Evolutionary conservation across 148 eudicot genomes (phyloP).

Genomic region (Rhododendron henanense): DNA sequence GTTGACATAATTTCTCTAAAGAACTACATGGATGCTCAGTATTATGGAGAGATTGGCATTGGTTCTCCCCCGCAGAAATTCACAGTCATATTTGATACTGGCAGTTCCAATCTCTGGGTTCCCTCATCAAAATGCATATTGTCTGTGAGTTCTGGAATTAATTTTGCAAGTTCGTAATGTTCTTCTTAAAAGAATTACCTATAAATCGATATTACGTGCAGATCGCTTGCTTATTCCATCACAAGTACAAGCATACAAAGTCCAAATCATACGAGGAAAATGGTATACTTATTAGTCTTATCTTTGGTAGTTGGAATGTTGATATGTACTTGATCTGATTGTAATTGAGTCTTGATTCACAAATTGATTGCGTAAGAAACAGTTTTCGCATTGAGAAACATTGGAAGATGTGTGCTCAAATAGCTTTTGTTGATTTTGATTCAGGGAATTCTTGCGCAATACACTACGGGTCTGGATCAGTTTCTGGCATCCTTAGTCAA

Average conservation of each 20-base stretch:
- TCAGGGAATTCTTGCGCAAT: slow-evolving; percentile 53
- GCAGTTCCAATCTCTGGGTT: slow-evolving; percentile 89
- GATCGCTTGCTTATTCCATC: slow-evolving; percentile 69
- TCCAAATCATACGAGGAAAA: slow-evolving; percentile 49
- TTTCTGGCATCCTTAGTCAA: slow-evolving; percentile 84
- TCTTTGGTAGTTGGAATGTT: neutral
- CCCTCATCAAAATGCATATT: slow-evolving; percentile 77
- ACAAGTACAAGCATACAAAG: slow-evolving; percentile 58
- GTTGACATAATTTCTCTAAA: slow-evolving; percentile 46
- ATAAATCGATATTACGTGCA: slow-evolving; percentile 20
- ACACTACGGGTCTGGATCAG: slow-evolving; percentile 68
- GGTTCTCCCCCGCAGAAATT: slow-evolving; percentile 81
- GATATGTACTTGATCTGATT: neutral
- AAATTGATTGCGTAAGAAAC: neutral
- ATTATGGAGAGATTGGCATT: slow-evolving; percentile 75
- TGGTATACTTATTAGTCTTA: slow-evolving; percentile 28
- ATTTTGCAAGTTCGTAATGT: neutral
- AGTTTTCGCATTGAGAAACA: neutral
- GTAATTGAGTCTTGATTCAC: neutral
- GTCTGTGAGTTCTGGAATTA: slow-evolving; percentile 51
- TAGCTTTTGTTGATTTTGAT: neutral
- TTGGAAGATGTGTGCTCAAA: neutral
- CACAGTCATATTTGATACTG: slow-evolving; percentile 79
- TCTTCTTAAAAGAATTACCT: slow-evolving; percentile 3
- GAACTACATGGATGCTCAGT: slow-evolving; percentile 75